Percentiles rank a stretch among this genome's conserved stretches.
phyloP scores from a whole-genome alignment of 75 land plant species.

The Cunninghamia lanceolata region DNA sequence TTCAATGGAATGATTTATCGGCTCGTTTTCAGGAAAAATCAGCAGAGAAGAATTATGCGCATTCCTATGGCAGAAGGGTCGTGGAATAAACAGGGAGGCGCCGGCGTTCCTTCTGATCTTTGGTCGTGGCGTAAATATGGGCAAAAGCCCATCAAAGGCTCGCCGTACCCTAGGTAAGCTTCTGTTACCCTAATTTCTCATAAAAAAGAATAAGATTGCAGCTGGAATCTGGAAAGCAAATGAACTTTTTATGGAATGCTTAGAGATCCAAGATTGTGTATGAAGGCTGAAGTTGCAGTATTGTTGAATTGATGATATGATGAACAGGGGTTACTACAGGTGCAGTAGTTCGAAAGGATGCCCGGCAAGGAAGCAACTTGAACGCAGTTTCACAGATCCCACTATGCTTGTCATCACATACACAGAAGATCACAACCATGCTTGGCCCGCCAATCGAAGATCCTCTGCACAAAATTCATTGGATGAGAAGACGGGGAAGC shows the following conservation, averaged over 20 bases:
- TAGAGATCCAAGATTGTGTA: too few species aligned
- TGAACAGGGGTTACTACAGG: conserved; percentile 16
- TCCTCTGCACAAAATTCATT: too few species aligned
- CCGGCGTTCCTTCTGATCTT: conserved; percentile 57
- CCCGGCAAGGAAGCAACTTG: conserved; percentile 20
- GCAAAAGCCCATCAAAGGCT: conserved; percentile 68
- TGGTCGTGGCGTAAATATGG: conserved; percentile 86
- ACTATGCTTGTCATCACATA: too few species aligned
- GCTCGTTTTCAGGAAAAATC: conserved; percentile 26
- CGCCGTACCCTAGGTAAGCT: conserved; percentile 59
- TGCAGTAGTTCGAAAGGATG: conserved; percentile 27
- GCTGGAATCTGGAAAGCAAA: too few species aligned
- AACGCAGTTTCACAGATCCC: conserved; percentile 18
- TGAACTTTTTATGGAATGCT: too few species aligned
- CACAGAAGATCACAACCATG: too few species aligned
- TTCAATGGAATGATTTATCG: background rate
- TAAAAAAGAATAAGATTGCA: too few species aligned
- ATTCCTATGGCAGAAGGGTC: conserved; percentile 29
- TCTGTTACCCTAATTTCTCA: too few species aligned
- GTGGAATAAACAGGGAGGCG: conserved; percentile 34
- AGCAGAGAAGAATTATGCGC: conserved; percentile 40
- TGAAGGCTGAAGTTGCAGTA: too few species aligned
- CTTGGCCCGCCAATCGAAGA: too few species aligned
- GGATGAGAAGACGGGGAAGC: too few species aligned
- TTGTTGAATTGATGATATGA: background rate